These are phyloP conservation scores for Binderoboletus segoi DNA, from an alignment of 1,284 basidiomycete species.

Conservation along the genomic window DNA sequence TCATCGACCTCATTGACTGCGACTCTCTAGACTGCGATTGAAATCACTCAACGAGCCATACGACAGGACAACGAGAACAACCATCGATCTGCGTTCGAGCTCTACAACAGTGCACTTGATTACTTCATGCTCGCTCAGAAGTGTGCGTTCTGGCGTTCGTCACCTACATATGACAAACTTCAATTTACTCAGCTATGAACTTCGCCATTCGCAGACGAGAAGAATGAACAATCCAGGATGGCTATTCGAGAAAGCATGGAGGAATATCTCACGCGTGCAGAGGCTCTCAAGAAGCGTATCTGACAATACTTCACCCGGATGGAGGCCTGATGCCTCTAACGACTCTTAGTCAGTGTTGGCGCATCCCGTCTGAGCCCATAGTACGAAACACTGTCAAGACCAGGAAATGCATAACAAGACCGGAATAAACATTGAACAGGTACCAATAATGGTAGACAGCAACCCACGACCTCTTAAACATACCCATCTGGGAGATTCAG, in stretches of 20 bases:
- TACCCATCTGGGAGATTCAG: no score
- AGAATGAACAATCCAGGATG: conserved; percentile 88
- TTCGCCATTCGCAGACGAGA: conserved; percentile 70
- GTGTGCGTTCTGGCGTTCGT: conserved; percentile 30
- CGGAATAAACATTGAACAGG: no score
- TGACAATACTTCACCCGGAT: neutral
- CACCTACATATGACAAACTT: no score
- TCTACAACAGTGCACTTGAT: conserved; percentile 91
- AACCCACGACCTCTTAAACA: no score
- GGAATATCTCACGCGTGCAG: conserved; percentile 93
- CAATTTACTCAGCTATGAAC: neutral
- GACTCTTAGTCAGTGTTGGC: no score
- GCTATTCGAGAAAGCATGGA: conserved; percentile 87
- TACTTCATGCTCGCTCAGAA: conserved; percentile 90
- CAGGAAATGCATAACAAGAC: no score
- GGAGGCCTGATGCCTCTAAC: no score
- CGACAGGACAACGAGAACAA: conserved; percentile 92
- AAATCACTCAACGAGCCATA: conserved; percentile 84
- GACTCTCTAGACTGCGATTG: conserved; percentile 85
- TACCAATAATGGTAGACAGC: no score
- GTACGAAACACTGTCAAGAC: no score
- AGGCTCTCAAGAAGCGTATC: conserved; percentile 78
- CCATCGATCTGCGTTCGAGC: conserved; percentile 90
- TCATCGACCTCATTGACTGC: no score
- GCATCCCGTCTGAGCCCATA: no score